A percentile compares a stretch with the other conserved stretches of the same genome.
Conservation (phyloP, 192 early-diverging fungal species). For the Lobosporangium transversale region DNA sequence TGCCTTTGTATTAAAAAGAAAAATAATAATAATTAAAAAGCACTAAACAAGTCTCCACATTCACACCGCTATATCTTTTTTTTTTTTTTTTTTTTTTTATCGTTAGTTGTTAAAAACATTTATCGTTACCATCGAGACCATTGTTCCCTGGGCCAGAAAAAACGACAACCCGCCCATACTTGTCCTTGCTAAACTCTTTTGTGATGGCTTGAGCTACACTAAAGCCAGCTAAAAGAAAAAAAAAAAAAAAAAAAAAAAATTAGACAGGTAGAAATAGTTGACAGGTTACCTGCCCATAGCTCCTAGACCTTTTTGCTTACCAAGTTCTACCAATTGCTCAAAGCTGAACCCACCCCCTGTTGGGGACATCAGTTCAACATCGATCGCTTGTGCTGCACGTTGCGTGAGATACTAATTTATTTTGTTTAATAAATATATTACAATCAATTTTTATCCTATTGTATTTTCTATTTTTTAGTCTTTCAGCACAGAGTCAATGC, state of each 20-base stretch:
- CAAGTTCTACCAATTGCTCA: constrained; percentile 84
- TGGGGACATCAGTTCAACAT: constrained; percentile 85
- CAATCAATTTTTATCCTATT: too few relatives aligned
- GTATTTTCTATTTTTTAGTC: too few relatives aligned
- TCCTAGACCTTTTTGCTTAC: constrained; percentile 6
- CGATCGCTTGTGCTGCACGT: constrained; percentile 75
- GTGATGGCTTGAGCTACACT: constrained; percentile 89
- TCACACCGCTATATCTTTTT: not conserved
- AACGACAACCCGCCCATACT: constrained; percentile 66
- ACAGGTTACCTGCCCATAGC: not conserved
- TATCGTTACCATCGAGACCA: constrained; percentile 90
- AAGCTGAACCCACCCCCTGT: constrained; percentile 85
- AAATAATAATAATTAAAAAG: too few relatives aligned
- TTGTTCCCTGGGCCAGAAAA: constrained; percentile 94
- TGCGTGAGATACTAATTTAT: constrained; percentile 65
- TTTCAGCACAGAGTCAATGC: not conserved
- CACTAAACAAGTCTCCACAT: not conserved
- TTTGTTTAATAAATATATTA: not conserved
- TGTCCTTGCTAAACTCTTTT: constrained; percentile 69
- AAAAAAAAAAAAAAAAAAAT: not conserved
- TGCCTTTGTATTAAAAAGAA: too few relatives aligned
- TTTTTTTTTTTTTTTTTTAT: not conserved
- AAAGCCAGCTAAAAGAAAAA: constrained; percentile 76
- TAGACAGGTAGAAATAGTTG: not conserved
- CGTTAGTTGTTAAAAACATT: not conserved